phyloP scores from a whole-genome alignment of 2,329 filamentous ascomycete genomes.

The Xylariaceae sp. region DNA sequence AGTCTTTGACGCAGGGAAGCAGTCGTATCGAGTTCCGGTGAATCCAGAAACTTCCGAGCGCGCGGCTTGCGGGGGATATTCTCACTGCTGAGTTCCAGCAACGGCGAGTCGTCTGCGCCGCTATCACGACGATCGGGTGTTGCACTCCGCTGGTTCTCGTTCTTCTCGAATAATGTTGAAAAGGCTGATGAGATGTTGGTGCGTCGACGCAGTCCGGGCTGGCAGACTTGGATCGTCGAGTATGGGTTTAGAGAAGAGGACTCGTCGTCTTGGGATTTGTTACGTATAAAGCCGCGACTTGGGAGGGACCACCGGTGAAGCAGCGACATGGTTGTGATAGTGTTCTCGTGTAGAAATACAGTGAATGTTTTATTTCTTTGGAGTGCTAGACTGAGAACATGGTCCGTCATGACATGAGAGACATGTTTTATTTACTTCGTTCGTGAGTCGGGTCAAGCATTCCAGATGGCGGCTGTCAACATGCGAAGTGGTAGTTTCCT shows the following conservation, averaged over 20 bases:
- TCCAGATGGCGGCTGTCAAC: background rate
- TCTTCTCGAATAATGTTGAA: conserved; percentile 16
- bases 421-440: background rate
- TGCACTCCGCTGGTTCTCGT: conserved; percentile 9
- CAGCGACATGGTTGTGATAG: conserved; percentile 14
- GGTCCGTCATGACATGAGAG: background rate
- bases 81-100: conserved; percentile 5
- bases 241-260: conserved; percentile 7
- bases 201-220: conserved; percentile 5
- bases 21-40: no score
- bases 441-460: background rate
- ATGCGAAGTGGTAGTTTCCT: background rate
- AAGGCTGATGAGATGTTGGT: conserved; percentile 15
- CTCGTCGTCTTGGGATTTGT: conserved; percentile 7
- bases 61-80: conserved; percentile 5
- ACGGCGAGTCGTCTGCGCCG: background rate
- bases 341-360: conserved; percentile 5
- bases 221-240: conserved; percentile 15
- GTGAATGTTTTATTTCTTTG: background rate
- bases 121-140: background rate
- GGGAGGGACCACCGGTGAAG: conserved; percentile 20
- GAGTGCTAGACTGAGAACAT: background rate
- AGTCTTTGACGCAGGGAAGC: no score
- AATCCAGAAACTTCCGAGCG: no score
- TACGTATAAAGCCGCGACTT: conserved; percentile 11